phyloP scores from a whole-genome alignment of 495 filamentous ascomycete species.

The Oidiodendron maius region DNA sequence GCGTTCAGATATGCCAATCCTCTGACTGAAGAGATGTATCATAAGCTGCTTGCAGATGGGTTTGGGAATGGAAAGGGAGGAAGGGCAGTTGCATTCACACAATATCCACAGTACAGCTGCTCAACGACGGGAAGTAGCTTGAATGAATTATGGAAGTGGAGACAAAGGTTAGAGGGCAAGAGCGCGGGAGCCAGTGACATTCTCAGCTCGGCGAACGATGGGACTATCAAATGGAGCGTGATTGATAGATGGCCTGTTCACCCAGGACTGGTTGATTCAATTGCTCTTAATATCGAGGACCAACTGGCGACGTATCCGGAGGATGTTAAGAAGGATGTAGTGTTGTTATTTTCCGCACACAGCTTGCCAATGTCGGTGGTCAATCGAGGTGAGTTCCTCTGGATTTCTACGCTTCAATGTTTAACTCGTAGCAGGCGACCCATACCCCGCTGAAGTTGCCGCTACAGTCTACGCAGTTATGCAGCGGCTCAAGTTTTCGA shows the following conservation, averaged over 20 bases:
- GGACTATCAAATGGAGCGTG: slow-evolving; percentile 89
- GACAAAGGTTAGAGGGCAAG: slow-evolving; percentile 80
- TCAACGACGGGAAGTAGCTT: slow-evolving; percentile 94
- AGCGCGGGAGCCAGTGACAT: slow-evolving; percentile 25
- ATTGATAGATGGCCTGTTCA: slow-evolving; percentile 97
- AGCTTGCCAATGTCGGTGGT: slow-evolving; percentile 96
- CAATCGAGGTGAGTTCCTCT: slow-evolving; percentile 60
- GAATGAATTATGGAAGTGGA: slow-evolving; percentile 97
- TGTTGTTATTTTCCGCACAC: slow-evolving; percentile 92
- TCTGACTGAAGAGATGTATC: slow-evolving; percentile 90
- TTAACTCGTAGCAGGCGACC: slow-evolving; percentile 58
- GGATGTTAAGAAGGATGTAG: slow-evolving; percentile 68
- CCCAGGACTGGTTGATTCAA: slow-evolving; percentile 80
- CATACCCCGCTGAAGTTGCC: slow-evolving; percentile 93
- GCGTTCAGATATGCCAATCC: slow-evolving; percentile 97
- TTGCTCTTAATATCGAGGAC: slow-evolving; percentile 83
- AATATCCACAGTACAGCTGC: slow-evolving; percentile 99
- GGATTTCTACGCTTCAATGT: not conserved
- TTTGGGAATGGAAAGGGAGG: slow-evolving; percentile 82
- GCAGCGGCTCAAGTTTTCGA: slow-evolving; percentile 76
- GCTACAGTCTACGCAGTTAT: slow-evolving; percentile 98
- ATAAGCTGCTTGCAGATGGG: slow-evolving; percentile 73
- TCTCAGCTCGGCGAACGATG: slow-evolving; percentile 38
- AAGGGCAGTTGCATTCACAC: slow-evolving; percentile 92
- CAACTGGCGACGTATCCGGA: slow-evolving; percentile 77